Evolutionary conservation across 768 basidiomycete genomes (phyloP).

Genomic region (Pulveroboletus sp.): DNA sequence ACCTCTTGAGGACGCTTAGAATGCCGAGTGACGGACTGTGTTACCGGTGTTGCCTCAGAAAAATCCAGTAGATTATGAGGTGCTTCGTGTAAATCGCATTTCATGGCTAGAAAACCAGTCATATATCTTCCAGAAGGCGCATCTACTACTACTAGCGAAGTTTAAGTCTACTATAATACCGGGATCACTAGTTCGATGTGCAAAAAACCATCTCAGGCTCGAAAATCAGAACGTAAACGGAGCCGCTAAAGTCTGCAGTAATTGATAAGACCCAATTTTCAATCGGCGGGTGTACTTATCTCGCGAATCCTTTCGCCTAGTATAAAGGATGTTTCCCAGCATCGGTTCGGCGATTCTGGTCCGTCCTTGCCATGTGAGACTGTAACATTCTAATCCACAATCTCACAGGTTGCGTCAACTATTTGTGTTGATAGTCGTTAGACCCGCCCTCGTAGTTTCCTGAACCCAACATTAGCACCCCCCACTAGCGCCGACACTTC

Average conservation of each 20-base stretch:
- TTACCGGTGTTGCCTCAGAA: not conserved
- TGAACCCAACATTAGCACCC: slow-evolving; percentile 4
- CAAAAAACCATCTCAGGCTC: not conserved
- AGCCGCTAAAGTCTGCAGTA: too few species aligned
- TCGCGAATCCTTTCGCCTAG: not conserved
- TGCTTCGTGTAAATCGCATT: slow-evolving; percentile 16
- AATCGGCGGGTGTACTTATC: too few species aligned
- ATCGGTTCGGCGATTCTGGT: too few species aligned
- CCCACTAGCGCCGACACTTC: slow-evolving; percentile 4
- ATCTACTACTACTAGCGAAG: too few species aligned
- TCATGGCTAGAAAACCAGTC: slow-evolving; percentile 4
- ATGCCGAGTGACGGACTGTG: slow-evolving; percentile 11
- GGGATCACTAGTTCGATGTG: not conserved
- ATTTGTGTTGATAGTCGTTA: not conserved
- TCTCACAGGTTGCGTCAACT: slow-evolving; percentile 11
- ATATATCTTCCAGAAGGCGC: not conserved
- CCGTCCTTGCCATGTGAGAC: too few species aligned
- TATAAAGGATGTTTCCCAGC: slow-evolving; percentile 8
- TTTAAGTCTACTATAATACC: too few species aligned
- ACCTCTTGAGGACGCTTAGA: slow-evolving; percentile 69
- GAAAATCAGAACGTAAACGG: too few species aligned
- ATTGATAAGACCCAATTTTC: too few species aligned
- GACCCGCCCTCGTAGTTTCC: not conserved
- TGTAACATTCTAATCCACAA: too few species aligned
- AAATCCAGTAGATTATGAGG: not conserved